Base-by-base conservation (phyloP, 192 early-diverging fungal species). In the Entomortierella lignicola region DNA sequence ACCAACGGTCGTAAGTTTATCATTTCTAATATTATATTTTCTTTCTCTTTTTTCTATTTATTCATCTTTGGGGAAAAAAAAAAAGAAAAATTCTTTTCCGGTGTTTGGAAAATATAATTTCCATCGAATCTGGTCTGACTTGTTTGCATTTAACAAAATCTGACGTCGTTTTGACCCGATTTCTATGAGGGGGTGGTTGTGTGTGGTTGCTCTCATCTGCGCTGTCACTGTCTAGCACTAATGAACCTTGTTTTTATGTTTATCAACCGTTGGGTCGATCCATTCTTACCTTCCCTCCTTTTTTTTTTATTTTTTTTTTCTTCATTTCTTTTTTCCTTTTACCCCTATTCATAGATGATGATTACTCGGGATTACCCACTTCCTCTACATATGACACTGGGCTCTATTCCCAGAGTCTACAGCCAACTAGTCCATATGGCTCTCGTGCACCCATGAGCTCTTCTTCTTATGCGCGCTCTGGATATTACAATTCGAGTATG, bases 61-160 rank as follows among this genome's bases (percentile, higher is more conserved):
- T 42, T 42, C 13, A 42, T 42, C 13, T 6, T 42, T 42, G 6
- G 6, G 6, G 39, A 6, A 10, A 6, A 60, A 66, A 72, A 73
- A n/a, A n/a, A n/a, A n/a, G n/a, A n/a, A n/a, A n/a, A n/a, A n/a
- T n/a, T n/a, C n/a, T n/a, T n/a, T n/a, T n/a, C n/a, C n/a, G n/a
- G n/a, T n/a, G n/a, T n/a, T n/a, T n/a, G 72, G 72, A 74, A 72
- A 51, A 72, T 66, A 61, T 74, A 74, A 66, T 60, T 74, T 66
- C 64, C 63, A 59, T 5, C 23, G n/a, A n/a, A n/a, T n/a, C n/a
- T n/a, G n/a, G n/a, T n/a, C n/a, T n/a, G n/a, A n/a, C n/a, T n/a
- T 37, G 34, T 37, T 10, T 4, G 34, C 34, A 37, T n/a, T n/a
- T 52, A n/a, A 52, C 50, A 21, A 12, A 58, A 4, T 34, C 34